Conservation (phyloP, 352 stramenopile genomes). For the Pythium insidiosum region DNA sequence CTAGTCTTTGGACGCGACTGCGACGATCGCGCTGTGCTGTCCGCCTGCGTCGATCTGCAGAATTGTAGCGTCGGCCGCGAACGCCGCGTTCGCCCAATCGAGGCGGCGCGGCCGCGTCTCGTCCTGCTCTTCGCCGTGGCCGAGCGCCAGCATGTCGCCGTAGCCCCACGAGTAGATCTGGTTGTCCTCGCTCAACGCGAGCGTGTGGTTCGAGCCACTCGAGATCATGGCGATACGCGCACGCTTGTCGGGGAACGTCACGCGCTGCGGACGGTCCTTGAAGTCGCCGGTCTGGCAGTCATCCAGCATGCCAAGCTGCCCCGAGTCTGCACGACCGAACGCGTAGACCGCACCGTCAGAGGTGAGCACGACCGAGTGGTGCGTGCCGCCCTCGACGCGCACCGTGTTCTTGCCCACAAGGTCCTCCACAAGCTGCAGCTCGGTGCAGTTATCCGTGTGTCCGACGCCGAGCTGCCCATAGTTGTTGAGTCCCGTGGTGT, state of each 20-base stretch:
- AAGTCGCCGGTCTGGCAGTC: slow-evolving; percentile 68
- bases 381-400: slow-evolving; percentile 83
- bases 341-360: slow-evolving; percentile 84
- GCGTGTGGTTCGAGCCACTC: slow-evolving; percentile 83
- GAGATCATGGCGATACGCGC: slow-evolving; percentile 39
- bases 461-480: slow-evolving; percentile 96
- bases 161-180: slow-evolving; percentile 89
- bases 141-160: slow-evolving; percentile 88
- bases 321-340: slow-evolving; percentile 92
- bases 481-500: slow-evolving; percentile 92
- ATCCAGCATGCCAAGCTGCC: slow-evolving; percentile 86
- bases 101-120: slow-evolving; percentile 59
- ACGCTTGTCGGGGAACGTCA: slow-evolving; percentile 33
- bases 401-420: slow-evolving; percentile 54
- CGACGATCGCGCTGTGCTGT: slow-evolving; percentile 82
- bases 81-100: slow-evolving; percentile 63
- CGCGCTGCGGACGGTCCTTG: slow-evolving; percentile 70
- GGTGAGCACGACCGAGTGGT: slow-evolving; percentile 91
- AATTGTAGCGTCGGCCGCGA: slow-evolving; percentile 48
- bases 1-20: no score
- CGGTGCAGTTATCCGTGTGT: slow-evolving; percentile 60
- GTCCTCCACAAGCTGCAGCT: slow-evolving; percentile 70
- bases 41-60: slow-evolving; percentile 80
- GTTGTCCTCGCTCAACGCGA: slow-evolving; percentile 71
- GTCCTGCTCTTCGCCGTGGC: slow-evolving; percentile 80